These are phyloP conservation scores for Termitomyces sp. DNA, from an alignment of 1,284 basidiomycete species.

Conservation along the genomic window DNA sequence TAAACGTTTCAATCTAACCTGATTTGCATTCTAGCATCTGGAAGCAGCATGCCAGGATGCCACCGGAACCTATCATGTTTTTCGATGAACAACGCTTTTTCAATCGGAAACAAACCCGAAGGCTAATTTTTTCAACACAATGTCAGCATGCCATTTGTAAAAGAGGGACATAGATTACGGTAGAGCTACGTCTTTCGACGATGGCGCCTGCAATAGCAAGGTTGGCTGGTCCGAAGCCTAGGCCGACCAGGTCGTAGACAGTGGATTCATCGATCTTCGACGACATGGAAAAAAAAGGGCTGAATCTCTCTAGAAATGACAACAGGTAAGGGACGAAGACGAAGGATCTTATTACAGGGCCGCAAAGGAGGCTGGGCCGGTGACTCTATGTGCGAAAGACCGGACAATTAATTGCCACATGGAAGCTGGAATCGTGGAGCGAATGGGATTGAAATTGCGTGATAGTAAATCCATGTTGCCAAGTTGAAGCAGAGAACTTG, in stretches of 20 bases:
- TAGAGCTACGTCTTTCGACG: constrained; percentile 30
- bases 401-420: constrained; percentile 5
- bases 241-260: constrained; percentile 45
- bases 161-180: background rate
- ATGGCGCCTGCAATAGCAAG: constrained; percentile 53
- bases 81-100: constrained; percentile 47
- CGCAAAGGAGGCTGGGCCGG: background rate
- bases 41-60: constrained; percentile 58
- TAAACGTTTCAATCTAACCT: constrained; percentile 28
- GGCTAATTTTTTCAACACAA: background rate
- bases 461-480: constrained; percentile 7
- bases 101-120: constrained; percentile 20
- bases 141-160: background rate
- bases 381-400: background rate
- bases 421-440: background rate
- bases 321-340: background rate
- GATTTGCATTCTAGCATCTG: constrained; percentile 56
- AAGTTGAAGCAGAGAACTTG: background rate
- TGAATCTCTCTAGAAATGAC: background rate
- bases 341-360: background rate
- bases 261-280: constrained; percentile 9
- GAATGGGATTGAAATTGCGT: constrained; percentile 6
- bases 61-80: constrained; percentile 44
- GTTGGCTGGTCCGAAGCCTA: constrained; percentile 60
- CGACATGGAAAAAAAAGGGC: constrained; percentile 8